Base-by-base conservation (phyloP, 78 protist species). In the Cyanophora paradoxa region DNA sequence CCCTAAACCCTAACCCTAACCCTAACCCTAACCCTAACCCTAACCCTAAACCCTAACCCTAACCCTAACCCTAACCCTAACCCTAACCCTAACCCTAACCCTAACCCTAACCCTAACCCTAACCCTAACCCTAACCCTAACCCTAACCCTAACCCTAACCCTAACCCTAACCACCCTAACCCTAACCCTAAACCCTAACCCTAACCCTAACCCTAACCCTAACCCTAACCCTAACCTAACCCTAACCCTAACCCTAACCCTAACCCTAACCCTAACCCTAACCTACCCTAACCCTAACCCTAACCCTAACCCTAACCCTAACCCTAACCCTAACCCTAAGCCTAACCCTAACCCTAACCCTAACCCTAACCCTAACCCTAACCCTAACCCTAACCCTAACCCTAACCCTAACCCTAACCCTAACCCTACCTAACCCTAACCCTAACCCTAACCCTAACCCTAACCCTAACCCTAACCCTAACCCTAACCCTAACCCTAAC, bases 21-120 rank as follows among this genome's bases (percentile, higher is more conserved):
- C 57, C 57, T 50, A 50, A 50, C 57, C 57, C 57, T 50, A 50
- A 50, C 57, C 57, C 57, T 50, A 50, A 50, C 57, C 57, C 57
- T 50, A 50, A 50, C 57, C 57, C 57, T 50, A 50, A 50, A 17
- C 57, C 57, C 19, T 22, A 50, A 17, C 57, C 57, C 19, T 22
- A 50, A 17, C 57, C 57, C 19, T 50, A 50, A 50, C 57, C 57
- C 57, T 50, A 50, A 50, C 57, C 57, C 57, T 50, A 50, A 50
- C 57, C 57, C 57, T 50, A 50, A 50, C 57, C 57, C 57, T 50
- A 50, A 50, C 57, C 57, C 57, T 50, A 50, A 50, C 57, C 57
- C 57, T 50, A 50, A 50, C 57, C 57, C 57, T 50, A 50, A 50
- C 57, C 57, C 57, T 22, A 50, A 17, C 57, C 57, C 19, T 22